Evolutionary conservation across 495 filamentous ascomycete genomes (phyloP).

Genomic region (Hypoxylon rickii): DNA sequence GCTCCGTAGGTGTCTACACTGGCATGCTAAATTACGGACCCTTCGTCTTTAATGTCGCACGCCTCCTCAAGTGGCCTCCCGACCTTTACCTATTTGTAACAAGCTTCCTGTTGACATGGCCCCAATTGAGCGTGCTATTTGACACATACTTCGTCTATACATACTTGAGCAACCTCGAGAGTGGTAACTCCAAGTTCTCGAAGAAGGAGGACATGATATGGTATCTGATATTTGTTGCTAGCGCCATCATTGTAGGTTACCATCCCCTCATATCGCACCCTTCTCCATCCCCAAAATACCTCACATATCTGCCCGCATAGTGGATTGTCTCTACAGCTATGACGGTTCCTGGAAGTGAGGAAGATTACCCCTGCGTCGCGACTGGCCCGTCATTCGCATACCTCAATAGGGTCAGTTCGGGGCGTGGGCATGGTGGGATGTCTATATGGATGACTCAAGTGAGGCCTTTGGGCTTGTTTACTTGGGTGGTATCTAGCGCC

Average conservation of each 20-base stretch:
- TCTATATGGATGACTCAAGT: constrained; percentile 79
- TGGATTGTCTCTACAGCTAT: constrained; percentile 69
- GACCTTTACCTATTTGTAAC: constrained; percentile 61
- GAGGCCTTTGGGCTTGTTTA: constrained; percentile 60
- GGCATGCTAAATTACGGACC: constrained; percentile 57
- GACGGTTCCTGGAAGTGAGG: constrained; percentile 98
- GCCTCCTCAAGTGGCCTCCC: constrained; percentile 67
- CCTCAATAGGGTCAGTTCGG: constrained; percentile 69
- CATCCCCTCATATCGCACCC: not conserved
- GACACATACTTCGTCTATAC: constrained; percentile 75
- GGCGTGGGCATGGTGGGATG: constrained; percentile 90
- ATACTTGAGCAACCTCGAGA: constrained; percentile 52
- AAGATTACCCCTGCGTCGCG: constrained; percentile 86
- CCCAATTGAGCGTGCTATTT: constrained; percentile 67
- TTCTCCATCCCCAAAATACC: constrained; percentile 48
- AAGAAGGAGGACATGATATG: constrained; percentile 53
- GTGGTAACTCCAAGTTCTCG: constrained; percentile 44
- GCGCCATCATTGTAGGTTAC: constrained; percentile 51
- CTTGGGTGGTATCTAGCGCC: constrained; percentile 78
- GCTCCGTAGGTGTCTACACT: constrained; percentile 66
- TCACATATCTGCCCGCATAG: constrained; percentile 98
- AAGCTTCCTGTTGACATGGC: constrained; percentile 72
- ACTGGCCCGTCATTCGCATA: constrained; percentile 79
- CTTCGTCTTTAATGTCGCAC: constrained; percentile 61
- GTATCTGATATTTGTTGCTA: constrained; percentile 51